phyloP scores from a whole-genome alignment of 768 basidiomycete genomes.

The Tylopilus sp. region DNA sequence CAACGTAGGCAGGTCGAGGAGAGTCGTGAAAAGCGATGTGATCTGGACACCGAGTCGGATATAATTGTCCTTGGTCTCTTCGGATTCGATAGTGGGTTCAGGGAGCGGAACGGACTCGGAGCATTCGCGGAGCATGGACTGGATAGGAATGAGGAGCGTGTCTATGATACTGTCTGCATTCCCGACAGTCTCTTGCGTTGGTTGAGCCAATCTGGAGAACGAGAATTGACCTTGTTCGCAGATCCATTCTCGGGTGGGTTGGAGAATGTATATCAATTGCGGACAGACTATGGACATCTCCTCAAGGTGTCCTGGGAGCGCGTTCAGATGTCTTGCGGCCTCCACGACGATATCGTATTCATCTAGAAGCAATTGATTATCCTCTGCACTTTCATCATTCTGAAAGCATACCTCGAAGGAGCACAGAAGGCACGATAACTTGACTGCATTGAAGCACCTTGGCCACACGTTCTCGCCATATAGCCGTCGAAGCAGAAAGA shows the following conservation, averaged over 20 bases:
- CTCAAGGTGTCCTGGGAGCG: conserved; percentile 23
- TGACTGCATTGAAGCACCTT: conserved; percentile 21
- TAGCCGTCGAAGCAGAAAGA: conserved; percentile 22
- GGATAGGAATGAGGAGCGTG: conserved; percentile 60
- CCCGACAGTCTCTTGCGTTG: background rate
- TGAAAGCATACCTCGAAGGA: conserved; percentile 35
- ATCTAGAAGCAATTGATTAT: conserved; percentile 23
- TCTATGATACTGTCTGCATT: conserved; percentile 50
- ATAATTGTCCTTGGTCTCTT: conserved; percentile 43
- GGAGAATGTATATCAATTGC: conserved; percentile 26
- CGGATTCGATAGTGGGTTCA: conserved; percentile 20
- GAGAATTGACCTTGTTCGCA: conserved; percentile 25
- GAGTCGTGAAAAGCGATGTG: conserved; percentile 43
- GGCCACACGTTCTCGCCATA: conserved; percentile 28
- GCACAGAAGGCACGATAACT: conserved; percentile 25
- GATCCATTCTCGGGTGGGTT: conserved; percentile 29
- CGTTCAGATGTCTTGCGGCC: conserved; percentile 23
- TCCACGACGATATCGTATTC: conserved; percentile 33
- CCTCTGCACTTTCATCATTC: background rate
- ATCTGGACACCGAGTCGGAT: conserved; percentile 46
- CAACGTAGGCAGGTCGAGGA: conserved; percentile 47
- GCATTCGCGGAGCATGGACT: conserved; percentile 49
- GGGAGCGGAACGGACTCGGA: conserved; percentile 18
- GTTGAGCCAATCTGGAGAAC: conserved; percentile 6
- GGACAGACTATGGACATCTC: conserved; percentile 30